Evolutionary conservation across 352 stramenopile species (phyloP).

Genomic region (Globisporangium abappressorium): DNA sequence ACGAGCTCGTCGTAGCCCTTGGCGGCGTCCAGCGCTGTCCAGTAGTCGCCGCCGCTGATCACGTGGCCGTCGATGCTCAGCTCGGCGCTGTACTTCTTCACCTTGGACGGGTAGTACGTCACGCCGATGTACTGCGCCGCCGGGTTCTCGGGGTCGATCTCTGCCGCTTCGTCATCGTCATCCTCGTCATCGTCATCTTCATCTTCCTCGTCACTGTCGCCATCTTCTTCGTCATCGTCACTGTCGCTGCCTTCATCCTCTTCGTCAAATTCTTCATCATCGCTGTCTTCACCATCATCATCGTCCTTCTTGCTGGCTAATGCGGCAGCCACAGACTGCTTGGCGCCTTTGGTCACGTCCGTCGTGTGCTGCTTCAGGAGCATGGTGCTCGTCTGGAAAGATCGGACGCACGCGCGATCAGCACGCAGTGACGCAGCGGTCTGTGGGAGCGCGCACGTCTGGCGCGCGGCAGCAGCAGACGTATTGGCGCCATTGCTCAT

Average conservation of each 20-base stretch:
- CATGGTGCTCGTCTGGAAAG: slow-evolving; percentile 18
- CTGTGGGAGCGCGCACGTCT: neutral
- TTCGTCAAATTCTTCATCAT: neutral
- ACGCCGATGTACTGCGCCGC: slow-evolving; percentile 63
- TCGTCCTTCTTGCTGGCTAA: slow-evolving; percentile 13
- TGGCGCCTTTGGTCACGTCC: slow-evolving; percentile 18
- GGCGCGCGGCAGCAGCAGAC: neutral
- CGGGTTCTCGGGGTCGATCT: slow-evolving; percentile 29
- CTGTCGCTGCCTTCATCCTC: slow-evolving; percentile 12
- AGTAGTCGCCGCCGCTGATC: slow-evolving; percentile 79
- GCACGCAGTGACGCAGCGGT: neutral
- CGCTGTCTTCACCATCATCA: neutral
- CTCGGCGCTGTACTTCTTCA: slow-evolving; percentile 85
- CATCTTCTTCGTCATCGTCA: slow-evolving; percentile 18
- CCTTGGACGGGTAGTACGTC: slow-evolving; percentile 56
- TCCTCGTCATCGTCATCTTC: slow-evolving; percentile 21
- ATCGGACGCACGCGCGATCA: slow-evolving; percentile 2
- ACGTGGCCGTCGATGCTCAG: slow-evolving; percentile 62
- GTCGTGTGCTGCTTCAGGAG: slow-evolving; percentile 22
- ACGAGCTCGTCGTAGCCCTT: slow-evolving; percentile 84
- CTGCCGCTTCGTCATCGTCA: slow-evolving; percentile 27
- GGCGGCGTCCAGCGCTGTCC: slow-evolving; percentile 76
- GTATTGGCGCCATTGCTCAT: neutral
- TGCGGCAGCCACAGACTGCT: slow-evolving; percentile 15
- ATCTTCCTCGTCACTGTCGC: slow-evolving; percentile 20